Percentiles rank a stretch among this genome's conserved stretches.
Conservation (phyloP, 768 basidiomycete genomes). For the Kwoniella sp. region DNA sequence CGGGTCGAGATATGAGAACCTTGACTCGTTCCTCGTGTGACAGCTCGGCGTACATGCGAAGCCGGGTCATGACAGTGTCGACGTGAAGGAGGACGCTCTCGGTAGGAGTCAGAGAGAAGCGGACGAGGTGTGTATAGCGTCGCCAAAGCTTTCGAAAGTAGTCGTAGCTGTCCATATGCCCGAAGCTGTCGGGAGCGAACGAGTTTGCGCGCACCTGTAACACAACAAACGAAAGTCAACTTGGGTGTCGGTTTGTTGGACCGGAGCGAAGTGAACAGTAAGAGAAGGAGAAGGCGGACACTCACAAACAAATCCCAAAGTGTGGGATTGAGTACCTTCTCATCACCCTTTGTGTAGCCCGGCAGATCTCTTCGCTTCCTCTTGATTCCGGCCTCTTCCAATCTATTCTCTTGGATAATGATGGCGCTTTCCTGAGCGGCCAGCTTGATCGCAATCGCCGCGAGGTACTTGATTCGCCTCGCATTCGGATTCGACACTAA, state of each 20-base stretch:
- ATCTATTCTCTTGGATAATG: slow-evolving; percentile 18
- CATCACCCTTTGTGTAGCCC: slow-evolving; percentile 21
- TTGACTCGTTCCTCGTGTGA: slow-evolving; percentile 18
- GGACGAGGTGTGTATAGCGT: slow-evolving; percentile 3
- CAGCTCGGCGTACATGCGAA: slow-evolving; percentile 6
- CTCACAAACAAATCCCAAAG: slow-evolving; percentile 31
- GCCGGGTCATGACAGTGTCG: slow-evolving; percentile 4
- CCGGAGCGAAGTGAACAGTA: too few relatives aligned
- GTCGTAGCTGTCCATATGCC: slow-evolving; percentile 12
- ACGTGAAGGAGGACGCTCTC: slow-evolving; percentile 11
- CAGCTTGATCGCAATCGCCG: slow-evolving; percentile 33
- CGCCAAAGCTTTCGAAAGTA: slow-evolving; percentile 5
- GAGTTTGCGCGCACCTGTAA: slow-evolving; percentile 13
- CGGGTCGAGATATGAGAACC: slow-evolving; percentile 8
- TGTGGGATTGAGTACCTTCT: slow-evolving; percentile 8
- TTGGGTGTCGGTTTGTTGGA: too few relatives aligned
- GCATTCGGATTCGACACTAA: slow-evolving; percentile 12
- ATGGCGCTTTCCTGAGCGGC: slow-evolving; percentile 30
- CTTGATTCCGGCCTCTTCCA: slow-evolving; percentile 8
- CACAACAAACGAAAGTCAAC: slow-evolving; percentile 1
- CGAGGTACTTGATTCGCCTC: slow-evolving; percentile 23
- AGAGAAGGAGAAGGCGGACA: not conserved
- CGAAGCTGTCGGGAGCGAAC: slow-evolving; percentile 12
- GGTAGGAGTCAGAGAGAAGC: not conserved
- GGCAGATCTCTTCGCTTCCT: slow-evolving; percentile 2